Conservation (phyloP, 129 eudicot genomes). For the sunflower (Helianthus annuus) region DNA sequence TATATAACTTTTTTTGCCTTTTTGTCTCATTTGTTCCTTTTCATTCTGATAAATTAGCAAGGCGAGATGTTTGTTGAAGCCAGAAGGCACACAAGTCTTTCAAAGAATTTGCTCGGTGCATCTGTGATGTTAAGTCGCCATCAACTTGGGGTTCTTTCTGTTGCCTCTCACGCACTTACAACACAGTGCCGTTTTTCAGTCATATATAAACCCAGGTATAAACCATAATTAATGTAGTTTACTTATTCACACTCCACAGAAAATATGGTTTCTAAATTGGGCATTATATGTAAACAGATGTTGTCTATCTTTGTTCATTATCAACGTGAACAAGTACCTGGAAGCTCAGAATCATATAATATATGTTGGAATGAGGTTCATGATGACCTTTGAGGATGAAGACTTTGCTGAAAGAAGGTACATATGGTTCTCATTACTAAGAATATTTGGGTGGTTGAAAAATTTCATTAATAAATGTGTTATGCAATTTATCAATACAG, state of each 20-base stretch:
- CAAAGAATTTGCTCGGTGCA: constrained; percentile 59
- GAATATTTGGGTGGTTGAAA: neutral
- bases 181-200: constrained; percentile 77
- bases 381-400: constrained; percentile 83
- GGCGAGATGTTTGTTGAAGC: constrained; percentile 80
- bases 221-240: neutral
- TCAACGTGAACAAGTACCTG: constrained; percentile 79
- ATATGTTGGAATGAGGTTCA: constrained; percentile 89
- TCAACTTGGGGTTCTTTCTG: constrained; percentile 86
- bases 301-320: constrained; percentile 72
- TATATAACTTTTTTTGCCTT: neutral
- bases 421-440: constrained; percentile 12
- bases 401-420: constrained; percentile 92
- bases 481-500: constrained; percentile 38
- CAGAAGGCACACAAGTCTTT: constrained; percentile 72
- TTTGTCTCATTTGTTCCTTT: constrained; percentile 12
- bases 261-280: constrained; percentile 18
- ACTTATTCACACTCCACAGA: neutral
- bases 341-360: constrained; percentile 66
- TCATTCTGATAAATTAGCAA: constrained; percentile 57
- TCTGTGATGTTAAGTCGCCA: constrained; percentile 79
- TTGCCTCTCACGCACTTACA: constrained; percentile 85
- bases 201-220: constrained; percentile 80
- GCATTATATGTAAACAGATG: constrained; percentile 52
- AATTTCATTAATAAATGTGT: neutral